These are phyloP conservation scores for Pezicula carpinea DNA, from an alignment of 2,329 filamentous ascomycete species.

Conservation along the genomic window DNA sequence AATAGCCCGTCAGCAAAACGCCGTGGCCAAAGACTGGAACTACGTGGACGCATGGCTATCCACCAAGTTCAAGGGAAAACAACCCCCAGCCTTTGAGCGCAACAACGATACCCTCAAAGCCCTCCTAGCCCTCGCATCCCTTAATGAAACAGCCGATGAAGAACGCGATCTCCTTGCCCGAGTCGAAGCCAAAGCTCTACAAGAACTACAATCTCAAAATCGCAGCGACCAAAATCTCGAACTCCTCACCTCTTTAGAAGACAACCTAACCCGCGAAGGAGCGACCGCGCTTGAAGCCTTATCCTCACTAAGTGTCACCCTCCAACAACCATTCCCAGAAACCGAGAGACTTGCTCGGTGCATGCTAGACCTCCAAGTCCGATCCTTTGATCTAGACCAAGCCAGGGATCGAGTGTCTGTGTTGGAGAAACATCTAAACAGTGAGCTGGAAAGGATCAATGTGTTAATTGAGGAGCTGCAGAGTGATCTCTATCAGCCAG, in stretches of 20 bases:
- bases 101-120: slow-evolving; percentile 77
- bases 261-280: slow-evolving; percentile 51
- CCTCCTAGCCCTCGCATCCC: slow-evolving; percentile 66
- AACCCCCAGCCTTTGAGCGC: slow-evolving; percentile 73
- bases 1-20: slow-evolving; percentile 68
- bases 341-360: slow-evolving; percentile 43
- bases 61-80: slow-evolving; percentile 59
- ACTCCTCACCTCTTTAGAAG: slow-evolving; percentile 49
- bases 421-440: slow-evolving; percentile 52
- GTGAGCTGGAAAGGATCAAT: slow-evolving; percentile 40
- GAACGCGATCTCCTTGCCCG: slow-evolving; percentile 53
- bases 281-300: slow-evolving; percentile 52
- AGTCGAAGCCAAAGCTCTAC: slow-evolving; percentile 55
- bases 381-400: slow-evolving; percentile 49
- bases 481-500: slow-evolving; percentile 45
- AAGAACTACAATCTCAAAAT: slow-evolving; percentile 42
- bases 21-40: slow-evolving; percentile 85
- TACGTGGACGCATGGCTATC: slow-evolving; percentile 81
- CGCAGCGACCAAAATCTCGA: slow-evolving; percentile 29
- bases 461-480: slow-evolving; percentile 39
- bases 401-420: slow-evolving; percentile 47
- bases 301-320: slow-evolving; percentile 45
- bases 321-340: slow-evolving; percentile 35
- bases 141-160: slow-evolving; percentile 76
- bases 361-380: slow-evolving; percentile 52